Percentiles rank a stretch among this genome's conserved stretches.
These are phyloP conservation scores for Bacterosira constricta DNA, from an alignment of 108 stramenopile genomes.

Conservation along the genomic window DNA sequence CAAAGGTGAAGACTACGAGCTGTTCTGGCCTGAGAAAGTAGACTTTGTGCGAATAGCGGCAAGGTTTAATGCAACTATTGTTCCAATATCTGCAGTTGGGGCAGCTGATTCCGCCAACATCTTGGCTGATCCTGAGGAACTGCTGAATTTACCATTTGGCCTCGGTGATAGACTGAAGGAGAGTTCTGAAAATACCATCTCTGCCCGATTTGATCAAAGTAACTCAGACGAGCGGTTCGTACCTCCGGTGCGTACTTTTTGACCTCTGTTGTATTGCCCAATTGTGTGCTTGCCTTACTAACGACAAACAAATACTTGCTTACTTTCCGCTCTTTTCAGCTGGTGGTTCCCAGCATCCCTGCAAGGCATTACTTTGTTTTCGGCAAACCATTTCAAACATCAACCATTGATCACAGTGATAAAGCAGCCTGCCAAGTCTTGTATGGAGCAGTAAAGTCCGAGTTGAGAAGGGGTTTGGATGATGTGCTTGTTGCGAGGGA, in stretches of 20 bases:
- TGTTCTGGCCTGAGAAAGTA: constrained; percentile 87
- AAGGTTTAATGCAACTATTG: constrained; percentile 85
- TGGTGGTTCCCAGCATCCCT: constrained; percentile 62
- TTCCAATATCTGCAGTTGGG: constrained; percentile 85
- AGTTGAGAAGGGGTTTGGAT: constrained; percentile 64
- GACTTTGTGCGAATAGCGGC: constrained; percentile 91
- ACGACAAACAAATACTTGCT: constrained; percentile 48
- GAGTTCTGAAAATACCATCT: no score
- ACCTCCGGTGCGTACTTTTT: constrained; percentile 49
- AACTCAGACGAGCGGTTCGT: constrained; percentile 50
- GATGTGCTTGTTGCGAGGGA: constrained; percentile 64
- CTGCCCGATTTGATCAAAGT: no score
- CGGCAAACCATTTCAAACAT: constrained; percentile 64
- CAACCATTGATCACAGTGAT: constrained; percentile 53
- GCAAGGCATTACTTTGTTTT: constrained; percentile 82
- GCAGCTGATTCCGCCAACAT: constrained; percentile 72
- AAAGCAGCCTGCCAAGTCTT: constrained; percentile 52
- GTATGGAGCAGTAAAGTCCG: constrained; percentile 57
- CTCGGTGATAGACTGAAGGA: no score
- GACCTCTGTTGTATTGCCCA: constrained; percentile 25
- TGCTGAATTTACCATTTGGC: no score
- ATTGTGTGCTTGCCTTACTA: constrained; percentile 56
- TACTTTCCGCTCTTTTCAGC: constrained; percentile 45
- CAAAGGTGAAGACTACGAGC: constrained; percentile 72
- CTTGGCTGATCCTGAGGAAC: constrained; percentile 54